phyloP scores from a whole-genome alignment of 202 grass and related monocot species.

The Panicum virgatum region DNA sequence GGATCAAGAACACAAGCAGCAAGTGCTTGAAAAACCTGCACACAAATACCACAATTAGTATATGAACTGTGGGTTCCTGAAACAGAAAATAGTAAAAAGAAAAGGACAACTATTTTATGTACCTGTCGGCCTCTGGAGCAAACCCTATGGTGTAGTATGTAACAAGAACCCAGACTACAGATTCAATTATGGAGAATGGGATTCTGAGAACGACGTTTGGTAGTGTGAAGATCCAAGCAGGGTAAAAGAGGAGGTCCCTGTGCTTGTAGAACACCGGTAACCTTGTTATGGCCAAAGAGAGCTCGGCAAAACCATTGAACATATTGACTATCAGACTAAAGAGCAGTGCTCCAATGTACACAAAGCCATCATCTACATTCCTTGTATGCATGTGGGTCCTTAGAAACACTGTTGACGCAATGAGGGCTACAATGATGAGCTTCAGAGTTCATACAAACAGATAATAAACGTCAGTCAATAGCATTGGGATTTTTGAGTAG shows the following conservation, averaged over 20 bases:
- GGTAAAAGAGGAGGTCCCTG: slow-evolving; percentile 92
- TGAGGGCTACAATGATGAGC: slow-evolving; percentile 76
- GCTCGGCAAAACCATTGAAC: slow-evolving; percentile 98
- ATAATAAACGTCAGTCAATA: slow-evolving; percentile 27
- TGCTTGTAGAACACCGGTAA: slow-evolving; percentile 99
- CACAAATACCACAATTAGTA: slow-evolving; percentile 21
- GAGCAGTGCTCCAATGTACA: slow-evolving; percentile 85
- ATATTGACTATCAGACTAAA: slow-evolving; percentile 86
- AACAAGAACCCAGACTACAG: slow-evolving; percentile 75
- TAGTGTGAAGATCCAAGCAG: slow-evolving; percentile 87
- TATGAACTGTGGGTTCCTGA: slow-evolving; percentile 21
- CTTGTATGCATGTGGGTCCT: slow-evolving; percentile 76
- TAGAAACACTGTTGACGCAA: slow-evolving; percentile 77
- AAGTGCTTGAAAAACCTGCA: slow-evolving; percentile 97
- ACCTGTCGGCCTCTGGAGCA: slow-evolving; percentile 93
- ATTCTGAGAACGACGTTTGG: slow-evolving; percentile 83
- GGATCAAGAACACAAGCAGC: slow-evolving; percentile 85
- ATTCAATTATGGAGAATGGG: slow-evolving; percentile 87
- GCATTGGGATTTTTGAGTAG: background rate
- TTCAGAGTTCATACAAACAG: slow-evolving; percentile 35
- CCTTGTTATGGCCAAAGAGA: slow-evolving; percentile 76
- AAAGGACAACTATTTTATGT: slow-evolving; percentile 19
- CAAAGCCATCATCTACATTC: slow-evolving; percentile 62
- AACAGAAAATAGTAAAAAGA: background rate
- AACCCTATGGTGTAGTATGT: slow-evolving; percentile 91